These are phyloP conservation scores for Cryphonectria nitschkei DNA, from an alignment of 2,329 filamentous ascomycete species.

Conservation along the genomic window DNA sequence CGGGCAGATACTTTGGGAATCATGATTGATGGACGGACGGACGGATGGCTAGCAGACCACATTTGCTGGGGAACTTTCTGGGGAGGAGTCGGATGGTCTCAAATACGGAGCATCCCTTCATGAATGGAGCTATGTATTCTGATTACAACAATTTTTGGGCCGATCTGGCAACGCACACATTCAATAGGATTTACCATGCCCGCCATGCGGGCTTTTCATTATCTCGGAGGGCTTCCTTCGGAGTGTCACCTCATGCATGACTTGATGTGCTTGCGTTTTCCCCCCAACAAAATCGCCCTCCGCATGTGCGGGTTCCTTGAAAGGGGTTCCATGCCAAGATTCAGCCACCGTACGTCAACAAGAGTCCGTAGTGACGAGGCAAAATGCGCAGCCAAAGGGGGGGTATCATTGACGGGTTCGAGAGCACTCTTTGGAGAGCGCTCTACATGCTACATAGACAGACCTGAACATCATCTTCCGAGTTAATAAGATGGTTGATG, in stretches of 20 bases:
- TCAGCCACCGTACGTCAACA: neutral
- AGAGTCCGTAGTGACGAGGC: neutral
- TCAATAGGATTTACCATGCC: neutral
- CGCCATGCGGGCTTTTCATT: neutral
- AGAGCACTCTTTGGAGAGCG: neutral
- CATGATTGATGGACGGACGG: neutral
- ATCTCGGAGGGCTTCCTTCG: neutral
- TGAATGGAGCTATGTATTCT: slow-evolving; percentile 5
- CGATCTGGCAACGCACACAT: slow-evolving; percentile 2
- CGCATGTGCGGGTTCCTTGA: neutral
- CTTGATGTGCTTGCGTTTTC: neutral
- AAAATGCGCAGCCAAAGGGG: neutral
- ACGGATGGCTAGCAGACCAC: neutral
- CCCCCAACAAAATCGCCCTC: neutral
- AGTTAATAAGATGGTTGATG: neutral
- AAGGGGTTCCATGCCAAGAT: neutral
- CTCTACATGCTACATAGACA: slow-evolving; percentile 1
- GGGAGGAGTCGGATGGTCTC: neutral
- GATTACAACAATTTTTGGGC: neutral
- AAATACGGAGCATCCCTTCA: slow-evolving; percentile 7
- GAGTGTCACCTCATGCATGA: neutral
- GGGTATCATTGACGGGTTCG: slow-evolving; percentile 5
- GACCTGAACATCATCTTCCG: neutral
- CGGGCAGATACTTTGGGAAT: neutral
- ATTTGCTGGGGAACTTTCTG: neutral